Conservation (phyloP, 495 filamentous ascomycete genomes). For the Wilcoxina mikolae region DNA sequence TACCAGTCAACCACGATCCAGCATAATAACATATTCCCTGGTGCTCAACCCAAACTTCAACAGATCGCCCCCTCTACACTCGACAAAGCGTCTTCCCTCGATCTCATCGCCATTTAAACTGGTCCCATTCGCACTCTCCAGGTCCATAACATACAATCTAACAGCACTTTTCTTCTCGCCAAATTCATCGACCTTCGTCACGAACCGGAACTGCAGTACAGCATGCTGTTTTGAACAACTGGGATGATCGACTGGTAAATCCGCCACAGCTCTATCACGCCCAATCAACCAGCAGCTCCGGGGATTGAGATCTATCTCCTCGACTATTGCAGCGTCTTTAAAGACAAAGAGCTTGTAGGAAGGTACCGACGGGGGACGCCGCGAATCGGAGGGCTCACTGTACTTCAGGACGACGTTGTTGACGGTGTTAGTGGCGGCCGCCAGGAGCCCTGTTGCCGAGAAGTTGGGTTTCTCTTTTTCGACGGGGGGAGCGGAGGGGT, state of each 20-base stretch:
- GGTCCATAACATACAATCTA: conserved; percentile 79
- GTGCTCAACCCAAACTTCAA: conserved; percentile 74
- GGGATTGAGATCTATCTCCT: conserved; percentile 57
- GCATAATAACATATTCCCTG: conserved; percentile 69
- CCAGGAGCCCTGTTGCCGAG: conserved; percentile 61
- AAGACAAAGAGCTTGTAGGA: conserved; percentile 88
- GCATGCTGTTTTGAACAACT: conserved; percentile 92
- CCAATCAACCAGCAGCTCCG: conserved; percentile 87
- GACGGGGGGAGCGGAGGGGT: conserved; percentile 14
- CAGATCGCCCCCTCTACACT: conserved; percentile 77
- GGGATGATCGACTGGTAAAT: conserved; percentile 74
- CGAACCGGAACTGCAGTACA: conserved; percentile 79
- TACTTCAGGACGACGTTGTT: conserved; percentile 74
- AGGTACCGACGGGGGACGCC: conserved; percentile 64
- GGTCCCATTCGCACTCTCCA: conserved; percentile 90
- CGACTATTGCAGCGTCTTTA: conserved; percentile 64
- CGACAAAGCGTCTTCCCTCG: conserved; percentile 63
- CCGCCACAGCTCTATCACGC: conserved; percentile 61
- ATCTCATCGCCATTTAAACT: conserved; percentile 59
- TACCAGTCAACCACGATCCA: conserved; percentile 31
- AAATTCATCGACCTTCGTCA: conserved; percentile 68
- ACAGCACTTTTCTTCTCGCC: conserved; percentile 70
- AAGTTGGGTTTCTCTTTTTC: conserved; percentile 86
- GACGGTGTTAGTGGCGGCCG: conserved; percentile 76
- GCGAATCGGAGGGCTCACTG: conserved; percentile 83